Conservation (phyloP, 192 early-diverging fungal species). For the Dimargaris xerosporica region DNA sequence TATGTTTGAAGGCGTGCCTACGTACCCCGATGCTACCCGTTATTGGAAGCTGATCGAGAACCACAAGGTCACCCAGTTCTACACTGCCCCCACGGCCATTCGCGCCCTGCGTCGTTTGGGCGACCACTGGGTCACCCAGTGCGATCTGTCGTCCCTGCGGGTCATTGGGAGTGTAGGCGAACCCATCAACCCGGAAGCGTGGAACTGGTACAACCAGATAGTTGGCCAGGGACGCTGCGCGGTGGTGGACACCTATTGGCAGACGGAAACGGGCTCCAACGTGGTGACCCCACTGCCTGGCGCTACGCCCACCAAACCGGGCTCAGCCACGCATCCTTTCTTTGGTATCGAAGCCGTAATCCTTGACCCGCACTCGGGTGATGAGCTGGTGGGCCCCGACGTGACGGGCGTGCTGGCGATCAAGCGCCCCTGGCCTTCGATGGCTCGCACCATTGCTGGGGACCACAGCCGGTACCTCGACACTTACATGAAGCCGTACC, state of each 20-base stretch:
- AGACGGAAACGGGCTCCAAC: slow-evolving; percentile 77
- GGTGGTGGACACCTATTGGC: slow-evolving; percentile 84
- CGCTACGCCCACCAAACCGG: slow-evolving; percentile 76
- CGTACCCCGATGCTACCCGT: slow-evolving; percentile 62
- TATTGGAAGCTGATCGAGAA: slow-evolving; percentile 67
- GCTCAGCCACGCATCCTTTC: slow-evolving; percentile 90
- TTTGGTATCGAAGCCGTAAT: slow-evolving; percentile 85
- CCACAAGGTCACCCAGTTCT: slow-evolving; percentile 57
- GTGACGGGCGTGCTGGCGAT: slow-evolving; percentile 87
- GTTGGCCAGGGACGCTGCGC: slow-evolving; percentile 70
- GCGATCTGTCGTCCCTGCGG: slow-evolving; percentile 65
- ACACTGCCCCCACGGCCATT: slow-evolving; percentile 75
- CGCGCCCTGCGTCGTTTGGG: slow-evolving; percentile 53
- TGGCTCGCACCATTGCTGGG: slow-evolving; percentile 86
- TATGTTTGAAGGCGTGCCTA: slow-evolving; percentile 77
- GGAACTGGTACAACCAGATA: slow-evolving; percentile 92
- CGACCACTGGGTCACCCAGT: not conserved
- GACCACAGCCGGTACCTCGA: slow-evolving; percentile 48
- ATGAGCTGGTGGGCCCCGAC: slow-evolving; percentile 67
- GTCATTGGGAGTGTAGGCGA: slow-evolving; percentile 92
- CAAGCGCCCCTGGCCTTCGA: slow-evolving; percentile 74
- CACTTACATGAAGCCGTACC: slow-evolving; percentile 59
- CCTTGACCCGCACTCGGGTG: slow-evolving; percentile 70
- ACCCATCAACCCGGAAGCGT: slow-evolving; percentile 95
- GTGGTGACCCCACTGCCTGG: slow-evolving; percentile 87